phyloP scores from a whole-genome alignment of 192 early-diverging fungal species.

The Rhizophagus sp. region DNA sequence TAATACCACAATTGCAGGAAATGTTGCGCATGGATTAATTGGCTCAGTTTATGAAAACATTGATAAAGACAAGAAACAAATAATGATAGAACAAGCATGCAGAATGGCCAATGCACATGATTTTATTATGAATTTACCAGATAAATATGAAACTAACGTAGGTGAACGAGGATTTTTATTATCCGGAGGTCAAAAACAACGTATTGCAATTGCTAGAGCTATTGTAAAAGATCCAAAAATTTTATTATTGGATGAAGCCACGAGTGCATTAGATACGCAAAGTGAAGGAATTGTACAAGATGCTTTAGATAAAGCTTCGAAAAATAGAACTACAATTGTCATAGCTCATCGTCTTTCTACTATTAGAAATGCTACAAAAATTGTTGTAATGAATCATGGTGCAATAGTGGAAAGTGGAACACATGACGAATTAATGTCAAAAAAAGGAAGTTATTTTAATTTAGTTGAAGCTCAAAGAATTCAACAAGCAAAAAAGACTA shows the following conservation, averaged over 20 bases:
- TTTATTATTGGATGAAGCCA: conserved; percentile 89
- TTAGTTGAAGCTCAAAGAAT: conserved; percentile 65
- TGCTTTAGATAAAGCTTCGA: conserved; percentile 69
- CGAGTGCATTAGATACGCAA: conserved; percentile 83
- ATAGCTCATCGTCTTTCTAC: conserved; percentile 87
- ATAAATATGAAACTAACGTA: conserved; percentile 85
- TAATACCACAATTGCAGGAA: conserved; percentile 53
- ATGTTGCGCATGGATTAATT: conserved; percentile 24
- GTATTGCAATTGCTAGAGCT: conserved; percentile 94
- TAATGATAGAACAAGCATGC: conserved; percentile 56
- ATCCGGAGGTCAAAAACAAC: conserved; percentile 95
- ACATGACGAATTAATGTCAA: conserved; percentile 66
- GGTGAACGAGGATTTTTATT: conserved; percentile 83
- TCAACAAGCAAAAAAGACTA: conserved; percentile 31
- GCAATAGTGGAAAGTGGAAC: conserved; percentile 66
- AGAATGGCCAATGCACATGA: conserved; percentile 73
- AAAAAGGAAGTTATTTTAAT: conserved; percentile 50
- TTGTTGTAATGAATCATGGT: conserved; percentile 75
- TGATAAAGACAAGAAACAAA: not conserved
- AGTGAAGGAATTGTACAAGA: conserved; percentile 76
- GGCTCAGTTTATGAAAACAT: conserved; percentile 17
- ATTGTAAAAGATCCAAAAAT: conserved; percentile 87
- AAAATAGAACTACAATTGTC: conserved; percentile 80
- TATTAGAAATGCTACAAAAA: conserved; percentile 75
- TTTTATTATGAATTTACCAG: conserved; percentile 71